A percentile compares a stretch with the other conserved stretches of the same genome.
These are phyloP conservation scores for Aspergillus pseudoterreus DNA, from an alignment of 2,329 filamentous ascomycete species.

Conservation along the genomic window DNA sequence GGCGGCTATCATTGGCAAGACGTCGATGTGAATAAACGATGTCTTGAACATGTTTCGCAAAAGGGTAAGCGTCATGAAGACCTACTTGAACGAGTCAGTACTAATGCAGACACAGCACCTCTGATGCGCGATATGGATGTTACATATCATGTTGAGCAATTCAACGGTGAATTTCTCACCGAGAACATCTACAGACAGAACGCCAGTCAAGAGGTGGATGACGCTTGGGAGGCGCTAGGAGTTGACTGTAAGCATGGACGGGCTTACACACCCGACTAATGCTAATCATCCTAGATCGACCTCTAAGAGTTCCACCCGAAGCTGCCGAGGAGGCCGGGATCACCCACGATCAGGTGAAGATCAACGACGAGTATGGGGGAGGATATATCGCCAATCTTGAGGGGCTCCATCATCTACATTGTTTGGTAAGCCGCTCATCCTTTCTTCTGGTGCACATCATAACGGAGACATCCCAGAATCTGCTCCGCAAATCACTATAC, in stretches of 20 bases:
- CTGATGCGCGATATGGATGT: conserved; percentile 40
- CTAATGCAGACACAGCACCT: conserved; percentile 23
- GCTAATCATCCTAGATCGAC: conserved; percentile 34
- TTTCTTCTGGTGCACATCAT: background rate
- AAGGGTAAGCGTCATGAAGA: conserved; percentile 17
- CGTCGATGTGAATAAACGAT: conserved; percentile 18
- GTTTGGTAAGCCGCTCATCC: conserved; percentile 42
- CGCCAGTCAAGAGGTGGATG: conserved; percentile 53
- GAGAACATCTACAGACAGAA: conserved; percentile 52
- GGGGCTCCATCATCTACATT: conserved; percentile 43
- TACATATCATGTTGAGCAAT: conserved; percentile 40
- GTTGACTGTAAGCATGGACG: conserved; percentile 46
- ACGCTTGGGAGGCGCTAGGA: conserved; percentile 54
- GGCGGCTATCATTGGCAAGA: conserved; percentile 12
- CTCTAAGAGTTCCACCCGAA: conserved; percentile 48
- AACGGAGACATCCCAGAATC: conserved; percentile 43
- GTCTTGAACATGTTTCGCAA: conserved; percentile 21
- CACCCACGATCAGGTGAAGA: conserved; percentile 52
- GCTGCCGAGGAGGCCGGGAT: conserved; percentile 52
- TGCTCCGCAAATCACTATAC: conserved; percentile 56
- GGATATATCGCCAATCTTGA: conserved; percentile 45
- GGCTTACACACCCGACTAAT: background rate
- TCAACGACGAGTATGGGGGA: conserved; percentile 55
- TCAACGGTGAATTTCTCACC: conserved; percentile 56
- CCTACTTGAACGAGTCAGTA: background rate